Conservation (phyloP, 2,329 filamentous ascomycete genomes). For the Hypoxylon sp. region DNA sequence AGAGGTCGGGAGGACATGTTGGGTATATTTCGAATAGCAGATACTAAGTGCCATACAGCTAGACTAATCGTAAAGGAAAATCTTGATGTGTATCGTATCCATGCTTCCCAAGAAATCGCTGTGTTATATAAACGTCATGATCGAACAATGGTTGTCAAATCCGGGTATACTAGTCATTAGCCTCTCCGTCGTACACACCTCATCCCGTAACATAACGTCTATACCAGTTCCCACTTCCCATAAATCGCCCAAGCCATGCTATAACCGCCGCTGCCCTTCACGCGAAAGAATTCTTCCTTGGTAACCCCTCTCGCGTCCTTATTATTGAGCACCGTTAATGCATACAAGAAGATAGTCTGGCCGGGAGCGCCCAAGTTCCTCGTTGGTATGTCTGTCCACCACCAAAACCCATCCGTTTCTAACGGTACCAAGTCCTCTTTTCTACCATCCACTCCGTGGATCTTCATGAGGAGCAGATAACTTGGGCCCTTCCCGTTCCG, state of each 20-base stretch:
- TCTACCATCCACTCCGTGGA: conserved; percentile 71
- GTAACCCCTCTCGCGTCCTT: conserved; percentile 59
- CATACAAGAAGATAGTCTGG: conserved; percentile 71
- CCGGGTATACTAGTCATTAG: conserved; percentile 10
- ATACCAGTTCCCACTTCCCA: conserved; percentile 61
- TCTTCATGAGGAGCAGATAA: conserved; percentile 74
- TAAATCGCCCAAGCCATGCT: conserved; percentile 57
- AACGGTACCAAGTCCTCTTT: conserved; percentile 75
- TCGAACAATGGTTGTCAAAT: not conserved
- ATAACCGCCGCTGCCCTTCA: conserved; percentile 53
- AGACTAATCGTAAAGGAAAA: too few relatives aligned
- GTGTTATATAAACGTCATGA: not conserved
- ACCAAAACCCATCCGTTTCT: conserved; percentile 79
- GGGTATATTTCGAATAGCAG: too few relatives aligned
- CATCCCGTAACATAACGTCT: conserved; percentile 13
- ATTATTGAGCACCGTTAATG: conserved; percentile 61
- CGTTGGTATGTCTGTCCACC: conserved; percentile 79
- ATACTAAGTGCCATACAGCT: too few relatives aligned
- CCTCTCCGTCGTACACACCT: not conserved
- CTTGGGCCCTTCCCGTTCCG: conserved; percentile 71
- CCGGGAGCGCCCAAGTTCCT: conserved; percentile 73
- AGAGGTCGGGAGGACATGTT: too few relatives aligned
- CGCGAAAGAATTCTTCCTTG: conserved; percentile 55
- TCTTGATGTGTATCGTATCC: too few relatives aligned
- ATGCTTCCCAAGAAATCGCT: too few relatives aligned